phyloP scores from a whole-genome alignment of 108 stramenopile species.

The Cyclotella baltica region DNA sequence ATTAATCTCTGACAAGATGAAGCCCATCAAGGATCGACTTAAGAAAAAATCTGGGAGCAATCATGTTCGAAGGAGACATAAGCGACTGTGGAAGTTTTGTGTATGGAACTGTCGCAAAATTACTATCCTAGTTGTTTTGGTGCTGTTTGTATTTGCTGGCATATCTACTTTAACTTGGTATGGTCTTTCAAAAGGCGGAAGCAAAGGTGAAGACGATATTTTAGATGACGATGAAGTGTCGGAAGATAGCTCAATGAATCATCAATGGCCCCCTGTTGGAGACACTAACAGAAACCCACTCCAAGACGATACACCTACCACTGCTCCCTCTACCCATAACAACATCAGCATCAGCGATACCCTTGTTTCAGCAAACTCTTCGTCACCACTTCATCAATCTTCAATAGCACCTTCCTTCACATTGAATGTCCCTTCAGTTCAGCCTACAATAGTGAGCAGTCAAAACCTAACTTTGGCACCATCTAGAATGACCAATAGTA shows the following conservation, averaged over 20 bases:
- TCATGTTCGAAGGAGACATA: conserved; percentile 19
- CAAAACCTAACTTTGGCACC: no score
- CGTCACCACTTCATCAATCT: no score
- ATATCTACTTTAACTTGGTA: conserved; percentile 27
- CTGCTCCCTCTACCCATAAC: no score
- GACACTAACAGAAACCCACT: no score
- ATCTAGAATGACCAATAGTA: no score
- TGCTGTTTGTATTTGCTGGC: conserved; percentile 13
- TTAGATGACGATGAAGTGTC: conserved; percentile 10
- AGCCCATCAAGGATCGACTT: conserved; percentile 7
- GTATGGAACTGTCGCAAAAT: conserved; percentile 56
- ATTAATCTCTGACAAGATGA: neutral
- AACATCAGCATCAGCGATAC: no score
- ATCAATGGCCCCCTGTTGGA: no score
- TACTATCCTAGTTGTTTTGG: conserved; percentile 10
- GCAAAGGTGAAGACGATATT: neutral
- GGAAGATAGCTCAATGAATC: neutral
- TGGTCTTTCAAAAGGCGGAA: neutral
- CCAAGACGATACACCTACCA: no score
- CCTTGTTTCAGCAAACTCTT: no score
- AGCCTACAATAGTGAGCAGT: no score
- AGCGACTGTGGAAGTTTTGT: conserved; percentile 31
- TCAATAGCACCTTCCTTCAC: no score
- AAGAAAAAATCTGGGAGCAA: conserved; percentile 21
- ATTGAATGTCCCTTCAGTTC: no score